These are phyloP conservation scores for Auriscalpium orientale DNA, from an alignment of 768 basidiomycete genomes.

Conservation along the genomic window DNA sequence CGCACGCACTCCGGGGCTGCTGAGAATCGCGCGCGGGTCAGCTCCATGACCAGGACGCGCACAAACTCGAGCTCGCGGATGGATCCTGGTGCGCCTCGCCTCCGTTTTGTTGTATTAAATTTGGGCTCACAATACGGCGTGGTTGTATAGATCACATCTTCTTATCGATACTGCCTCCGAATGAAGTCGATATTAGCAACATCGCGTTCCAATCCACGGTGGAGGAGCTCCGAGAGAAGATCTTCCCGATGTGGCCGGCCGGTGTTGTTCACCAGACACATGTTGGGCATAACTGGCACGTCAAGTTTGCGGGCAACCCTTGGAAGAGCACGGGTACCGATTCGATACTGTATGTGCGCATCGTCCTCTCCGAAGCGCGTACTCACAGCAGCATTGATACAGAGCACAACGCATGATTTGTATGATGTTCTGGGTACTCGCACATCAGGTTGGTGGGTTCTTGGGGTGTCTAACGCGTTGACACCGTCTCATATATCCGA, in stretches of 20 bases:
- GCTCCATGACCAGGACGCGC: conserved; percentile 27
- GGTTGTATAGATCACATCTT: conserved; percentile 58
- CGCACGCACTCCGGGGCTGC: conserved; percentile 36
- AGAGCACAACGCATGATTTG: conserved; percentile 58
- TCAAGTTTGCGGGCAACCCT: conserved; percentile 59
- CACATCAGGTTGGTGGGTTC: conserved; percentile 40
- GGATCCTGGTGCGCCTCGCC: conserved; percentile 19
- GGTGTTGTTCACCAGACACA: conserved; percentile 45
- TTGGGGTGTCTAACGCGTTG: conserved; percentile 11
- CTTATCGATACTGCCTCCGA: conserved; percentile 57
- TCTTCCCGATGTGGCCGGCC: conserved; percentile 62
- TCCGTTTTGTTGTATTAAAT: background rate
- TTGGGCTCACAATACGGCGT: background rate
- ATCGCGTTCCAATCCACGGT: conserved; percentile 45
- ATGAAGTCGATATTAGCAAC: conserved; percentile 46
- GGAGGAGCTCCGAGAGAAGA: conserved; percentile 47
- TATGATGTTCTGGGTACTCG: conserved; percentile 52
- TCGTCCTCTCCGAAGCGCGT: conserved; percentile 12
- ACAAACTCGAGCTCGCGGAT: conserved; percentile 25
- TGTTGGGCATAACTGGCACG: conserved; percentile 44
- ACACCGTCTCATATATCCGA: background rate
- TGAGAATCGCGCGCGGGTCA: conserved; percentile 15
- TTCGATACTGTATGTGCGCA: conserved; percentile 35
- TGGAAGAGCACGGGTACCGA: conserved; percentile 58
- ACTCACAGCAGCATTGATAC: conserved; percentile 1